Percentiles rank a stretch among this genome's conserved stretches.
These are phyloP conservation scores for Epicoccum sorghinum DNA, from an alignment of 2,329 filamentous ascomycete genomes.

Conservation along the genomic window DNA sequence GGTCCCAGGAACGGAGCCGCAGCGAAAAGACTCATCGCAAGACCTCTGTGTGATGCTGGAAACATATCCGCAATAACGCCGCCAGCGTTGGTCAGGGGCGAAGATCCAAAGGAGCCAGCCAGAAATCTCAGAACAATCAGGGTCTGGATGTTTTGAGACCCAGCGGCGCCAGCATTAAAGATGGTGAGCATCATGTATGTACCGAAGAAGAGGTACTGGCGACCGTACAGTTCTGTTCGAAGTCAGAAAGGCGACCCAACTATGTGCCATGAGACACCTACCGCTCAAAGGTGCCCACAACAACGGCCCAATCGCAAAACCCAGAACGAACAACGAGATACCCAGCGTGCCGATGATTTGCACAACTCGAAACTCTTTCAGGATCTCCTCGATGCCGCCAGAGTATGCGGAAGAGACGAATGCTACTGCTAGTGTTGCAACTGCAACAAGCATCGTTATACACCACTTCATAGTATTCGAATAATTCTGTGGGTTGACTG, in stretches of 20 bases:
- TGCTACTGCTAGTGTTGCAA: slow-evolving; percentile 71
- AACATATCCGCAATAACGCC: slow-evolving; percentile 38
- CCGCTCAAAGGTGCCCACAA: slow-evolving; percentile 64
- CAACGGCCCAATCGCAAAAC: slow-evolving; percentile 66
- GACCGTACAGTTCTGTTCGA: slow-evolving; percentile 61
- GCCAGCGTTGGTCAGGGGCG: slow-evolving; percentile 53
- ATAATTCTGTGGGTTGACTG: slow-evolving; percentile 70
- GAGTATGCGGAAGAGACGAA: slow-evolving; percentile 73
- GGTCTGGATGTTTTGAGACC: slow-evolving; percentile 51
- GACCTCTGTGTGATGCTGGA: slow-evolving; percentile 46
- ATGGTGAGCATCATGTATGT: slow-evolving; percentile 48
- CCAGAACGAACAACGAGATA: slow-evolving; percentile 68
- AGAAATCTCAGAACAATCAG: slow-evolving; percentile 55
- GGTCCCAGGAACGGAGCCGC: slow-evolving; percentile 57
- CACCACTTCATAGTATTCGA: slow-evolving; percentile 66
- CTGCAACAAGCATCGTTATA: slow-evolving; percentile 66
- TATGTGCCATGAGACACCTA: not conserved
- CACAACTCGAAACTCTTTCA: slow-evolving; percentile 60
- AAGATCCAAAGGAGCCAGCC: slow-evolving; percentile 51
- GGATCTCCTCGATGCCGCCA: slow-evolving; percentile 62
- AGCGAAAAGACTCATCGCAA: slow-evolving; percentile 54
- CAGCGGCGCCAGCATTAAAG: slow-evolving; percentile 52
- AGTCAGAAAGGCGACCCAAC: not conserved
- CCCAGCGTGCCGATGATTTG: slow-evolving; percentile 65
- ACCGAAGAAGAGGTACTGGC: slow-evolving; percentile 45